Evolutionary conservation across 257 asterid genomes (phyloP).

Genomic region (Eucommia ulmoides): DNA sequence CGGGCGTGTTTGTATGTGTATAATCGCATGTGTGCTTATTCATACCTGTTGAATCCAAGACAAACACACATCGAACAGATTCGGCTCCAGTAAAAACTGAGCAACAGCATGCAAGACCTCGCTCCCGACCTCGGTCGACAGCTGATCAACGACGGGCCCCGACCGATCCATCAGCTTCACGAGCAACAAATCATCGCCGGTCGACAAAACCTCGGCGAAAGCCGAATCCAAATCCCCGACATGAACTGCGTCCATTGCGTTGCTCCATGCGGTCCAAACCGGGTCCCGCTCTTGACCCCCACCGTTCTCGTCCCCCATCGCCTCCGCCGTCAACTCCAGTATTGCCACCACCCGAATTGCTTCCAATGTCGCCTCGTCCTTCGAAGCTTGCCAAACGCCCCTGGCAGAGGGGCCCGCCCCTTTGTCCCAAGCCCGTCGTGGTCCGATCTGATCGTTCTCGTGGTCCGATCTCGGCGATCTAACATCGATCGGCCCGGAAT

Average conservation of each 20-base stretch:
- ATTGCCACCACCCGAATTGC: slow-evolving; percentile 88
- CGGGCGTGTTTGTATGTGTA: neutral
- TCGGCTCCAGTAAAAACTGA: slow-evolving; percentile 64
- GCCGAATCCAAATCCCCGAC: slow-evolving; percentile 79
- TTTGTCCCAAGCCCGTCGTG: slow-evolving; percentile 79
- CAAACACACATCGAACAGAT: slow-evolving; percentile 62
- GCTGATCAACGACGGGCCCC: slow-evolving; percentile 84
- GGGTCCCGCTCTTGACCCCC: slow-evolving; percentile 67
- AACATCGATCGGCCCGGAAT: slow-evolving; percentile 29
- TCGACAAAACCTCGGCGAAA: slow-evolving; percentile 75
- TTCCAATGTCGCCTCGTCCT: slow-evolving; percentile 95
- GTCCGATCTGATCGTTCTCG: slow-evolving; percentile 49
- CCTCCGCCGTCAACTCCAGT: slow-evolving; percentile 78
- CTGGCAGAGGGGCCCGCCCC: slow-evolving; percentile 89
- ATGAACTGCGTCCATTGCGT: slow-evolving; percentile 91
- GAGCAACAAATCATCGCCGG: slow-evolving; percentile 79
- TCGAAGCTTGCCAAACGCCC: slow-evolving; percentile 99
- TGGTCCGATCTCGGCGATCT: slow-evolving; percentile 51
- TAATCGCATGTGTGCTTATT: neutral
- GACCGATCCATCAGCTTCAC: slow-evolving; percentile 91
- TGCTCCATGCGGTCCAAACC: slow-evolving; percentile 78
- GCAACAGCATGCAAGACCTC: slow-evolving; percentile 71
- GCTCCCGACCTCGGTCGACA: slow-evolving; percentile 63
- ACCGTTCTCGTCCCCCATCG: slow-evolving; percentile 60
- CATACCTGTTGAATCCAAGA: slow-evolving; percentile 97